Evolutionary conservation across 371 early-diverging fungal genomes (phyloP), one percentile per base, ranked within the genome.

Genomic region (Lichtheimia corymbifera): DNA sequence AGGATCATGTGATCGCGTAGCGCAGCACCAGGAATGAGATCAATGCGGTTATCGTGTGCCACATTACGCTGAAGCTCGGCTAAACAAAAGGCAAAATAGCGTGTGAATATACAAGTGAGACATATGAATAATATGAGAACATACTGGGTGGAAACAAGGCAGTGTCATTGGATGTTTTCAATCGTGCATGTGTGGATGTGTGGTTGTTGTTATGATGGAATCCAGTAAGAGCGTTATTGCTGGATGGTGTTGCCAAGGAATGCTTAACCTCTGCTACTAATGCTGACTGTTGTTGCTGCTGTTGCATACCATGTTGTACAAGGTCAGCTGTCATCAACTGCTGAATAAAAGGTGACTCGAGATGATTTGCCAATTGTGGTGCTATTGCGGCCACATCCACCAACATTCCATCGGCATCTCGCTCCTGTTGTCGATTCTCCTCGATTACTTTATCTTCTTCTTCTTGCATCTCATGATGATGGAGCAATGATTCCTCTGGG

Each of bases 1-100:
- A 76, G n/a, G 47, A 79, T 79, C 76, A 79, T 72, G 28, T 62
- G 66, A 28, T 79, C 76, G 20, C 79, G 67, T 67, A 79, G 68
- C 2, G 59, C 59, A 27, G 79, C 65, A 5, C 74, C 74, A 17
- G 79, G 79, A 14, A 76, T 63, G 20, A 72, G 51, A 53, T 76
- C 79, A 53, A 79, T 76, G 18, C 79, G 70, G 4, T 70, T 58
- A 55, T 79, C 76, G 56, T 79, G 79, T 42, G 79, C 76, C 15
- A 76, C 55, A 14, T 42, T 62, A 18, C 76, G 74, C 43, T 79
- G 76, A 6, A 79, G 53, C 57, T 79, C 76, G 55, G 79, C 76
- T 75, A 58, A 20, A 30, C 41, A 57, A 18, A n/a, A 18, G 41
- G 56, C 1, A 58, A 50, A 25, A 17, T 35, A 41, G 13, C 20